Percentiles rank a stretch among this genome's conserved stretches.
These are phyloP conservation scores for Boehmeria nivea DNA, from an alignment of 306 rosid species.

Conservation along the genomic window DNA sequence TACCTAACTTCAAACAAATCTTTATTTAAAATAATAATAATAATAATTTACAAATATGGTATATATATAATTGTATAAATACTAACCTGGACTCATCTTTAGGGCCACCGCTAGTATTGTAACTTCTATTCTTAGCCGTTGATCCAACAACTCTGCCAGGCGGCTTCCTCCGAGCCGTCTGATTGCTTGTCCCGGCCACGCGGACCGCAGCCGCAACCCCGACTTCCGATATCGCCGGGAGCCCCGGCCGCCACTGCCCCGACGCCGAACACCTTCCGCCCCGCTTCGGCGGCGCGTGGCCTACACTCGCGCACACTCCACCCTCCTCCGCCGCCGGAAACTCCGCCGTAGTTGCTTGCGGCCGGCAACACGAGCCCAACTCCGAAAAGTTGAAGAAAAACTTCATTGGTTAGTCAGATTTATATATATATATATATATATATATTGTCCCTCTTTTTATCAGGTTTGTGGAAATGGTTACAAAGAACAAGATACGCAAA, in stretches of 20 bases:
- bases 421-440: neutral
- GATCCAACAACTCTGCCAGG: neutral
- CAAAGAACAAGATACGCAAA: too few relatives aligned
- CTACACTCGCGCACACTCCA: neutral
- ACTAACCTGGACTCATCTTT: neutral
- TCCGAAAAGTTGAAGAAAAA: constrained; percentile 9
- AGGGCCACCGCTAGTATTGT: neutral
- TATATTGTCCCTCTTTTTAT: too few relatives aligned
- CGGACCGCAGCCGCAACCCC: neutral
- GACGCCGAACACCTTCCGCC: neutral
- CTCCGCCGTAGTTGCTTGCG: neutral
- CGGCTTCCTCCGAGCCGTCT: constrained; percentile 7
- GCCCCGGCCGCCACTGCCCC: constrained; percentile 31
- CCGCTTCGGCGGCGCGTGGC: neutral
- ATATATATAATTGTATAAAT: neutral
- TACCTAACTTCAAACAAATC: too few relatives aligned
- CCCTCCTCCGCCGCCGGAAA: neutral
- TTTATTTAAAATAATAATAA: too few relatives aligned
- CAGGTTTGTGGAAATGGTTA: too few relatives aligned
- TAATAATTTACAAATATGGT: neutral
- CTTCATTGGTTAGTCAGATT: neutral
- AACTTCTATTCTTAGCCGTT: neutral
- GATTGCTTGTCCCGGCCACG: neutral
- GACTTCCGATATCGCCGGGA: constrained; percentile 29
- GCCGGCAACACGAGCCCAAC: constrained; percentile 23